phyloP scores from a whole-genome alignment of 768 basidiomycete genomes.

The Lepiota brunneoincarnata region DNA sequence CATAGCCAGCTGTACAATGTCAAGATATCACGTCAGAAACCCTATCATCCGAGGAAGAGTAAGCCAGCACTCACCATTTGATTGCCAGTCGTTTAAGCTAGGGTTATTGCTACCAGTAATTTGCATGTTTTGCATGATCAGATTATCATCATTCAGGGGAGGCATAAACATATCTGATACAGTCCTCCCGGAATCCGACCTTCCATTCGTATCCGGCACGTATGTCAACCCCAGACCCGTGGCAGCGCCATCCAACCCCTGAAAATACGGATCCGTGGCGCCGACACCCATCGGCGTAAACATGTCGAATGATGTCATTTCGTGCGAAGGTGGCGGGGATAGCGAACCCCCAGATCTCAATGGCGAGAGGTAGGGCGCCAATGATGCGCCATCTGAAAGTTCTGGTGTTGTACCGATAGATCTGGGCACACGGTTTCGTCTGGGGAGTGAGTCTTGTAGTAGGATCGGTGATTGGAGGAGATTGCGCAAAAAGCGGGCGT shows the following conservation, averaged over 20 bases:
- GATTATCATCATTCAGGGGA: slow-evolving; percentile 54
- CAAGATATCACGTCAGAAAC: not conserved
- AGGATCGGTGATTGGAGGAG: slow-evolving; percentile 38
- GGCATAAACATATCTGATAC: slow-evolving; percentile 47
- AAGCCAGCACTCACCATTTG: slow-evolving; percentile 2
- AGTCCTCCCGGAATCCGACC: not conserved
- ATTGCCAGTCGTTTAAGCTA: slow-evolving; percentile 44
- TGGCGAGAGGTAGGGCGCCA: slow-evolving; percentile 29
- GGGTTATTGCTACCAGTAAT: slow-evolving; percentile 52
- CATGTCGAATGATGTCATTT: slow-evolving; percentile 44
- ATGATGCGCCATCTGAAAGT: slow-evolving; percentile 4
- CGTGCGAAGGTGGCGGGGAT: slow-evolving; percentile 44
- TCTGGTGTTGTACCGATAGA: slow-evolving; percentile 11
- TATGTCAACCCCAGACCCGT: slow-evolving; percentile 19
- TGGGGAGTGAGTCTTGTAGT: slow-evolving; percentile 12
- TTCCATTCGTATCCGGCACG: slow-evolving; percentile 19
- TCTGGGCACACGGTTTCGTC: slow-evolving; percentile 6
- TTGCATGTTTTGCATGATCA: slow-evolving; percentile 61
- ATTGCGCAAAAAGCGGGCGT: slow-evolving; percentile 74
- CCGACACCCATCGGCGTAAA: slow-evolving; percentile 28
- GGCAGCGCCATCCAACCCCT: slow-evolving; percentile 17
- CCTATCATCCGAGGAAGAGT: not conserved
- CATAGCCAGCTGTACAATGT: slow-evolving; percentile 25
- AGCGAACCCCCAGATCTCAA: slow-evolving; percentile 32
- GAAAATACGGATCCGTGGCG: slow-evolving; percentile 11